A percentile compares a stretch with the other conserved stretches of the same genome.
phyloP scores from a whole-genome alignment of 2,329 filamentous ascomycete genomes.

The Lachnellula suecica region DNA sequence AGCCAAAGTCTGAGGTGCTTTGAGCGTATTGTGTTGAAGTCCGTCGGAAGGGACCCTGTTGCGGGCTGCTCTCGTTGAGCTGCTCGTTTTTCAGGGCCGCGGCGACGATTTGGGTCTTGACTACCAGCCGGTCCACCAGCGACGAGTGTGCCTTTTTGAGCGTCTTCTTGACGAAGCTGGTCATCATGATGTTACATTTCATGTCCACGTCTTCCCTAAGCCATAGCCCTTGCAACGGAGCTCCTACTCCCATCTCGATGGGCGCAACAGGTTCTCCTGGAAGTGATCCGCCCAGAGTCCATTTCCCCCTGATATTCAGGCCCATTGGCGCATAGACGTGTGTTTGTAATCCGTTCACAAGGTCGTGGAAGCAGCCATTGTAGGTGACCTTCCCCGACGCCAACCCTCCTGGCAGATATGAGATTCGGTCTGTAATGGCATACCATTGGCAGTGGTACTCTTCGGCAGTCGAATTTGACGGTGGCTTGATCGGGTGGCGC shows the following conservation, averaged over 20 bases:
- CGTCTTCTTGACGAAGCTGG: constrained; percentile 77
- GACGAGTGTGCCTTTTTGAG: constrained; percentile 72
- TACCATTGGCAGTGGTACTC: constrained; percentile 78
- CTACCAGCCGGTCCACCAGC: constrained; percentile 64
- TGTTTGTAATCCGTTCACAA: constrained; percentile 72
- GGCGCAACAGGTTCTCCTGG: constrained; percentile 68
- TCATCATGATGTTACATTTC: constrained; percentile 75
- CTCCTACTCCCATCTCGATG: constrained; percentile 64
- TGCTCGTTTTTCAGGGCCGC: constrained; percentile 17
- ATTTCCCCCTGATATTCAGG: constrained; percentile 75
- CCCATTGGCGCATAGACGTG: constrained; percentile 83
- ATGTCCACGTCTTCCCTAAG: constrained; percentile 85
- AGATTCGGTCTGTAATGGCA: constrained; percentile 72
- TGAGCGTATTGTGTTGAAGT: background rate
- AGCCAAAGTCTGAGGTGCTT: background rate
- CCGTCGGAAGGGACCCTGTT: background rate
- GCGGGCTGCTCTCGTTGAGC: constrained; percentile 8
- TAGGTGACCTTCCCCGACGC: constrained; percentile 70
- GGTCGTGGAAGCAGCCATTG: constrained; percentile 77
- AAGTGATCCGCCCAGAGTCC: constrained; percentile 71
- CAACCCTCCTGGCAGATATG: constrained; percentile 67
- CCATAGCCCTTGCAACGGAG: constrained; percentile 70
- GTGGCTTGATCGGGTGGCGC: constrained; percentile 66
- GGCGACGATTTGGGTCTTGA: constrained; percentile 43
- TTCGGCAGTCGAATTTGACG: constrained; percentile 64